These are phyloP conservation scores for Cryomyces antarcticus DNA, from an alignment of 495 filamentous ascomycete species.

Conservation along the genomic window DNA sequence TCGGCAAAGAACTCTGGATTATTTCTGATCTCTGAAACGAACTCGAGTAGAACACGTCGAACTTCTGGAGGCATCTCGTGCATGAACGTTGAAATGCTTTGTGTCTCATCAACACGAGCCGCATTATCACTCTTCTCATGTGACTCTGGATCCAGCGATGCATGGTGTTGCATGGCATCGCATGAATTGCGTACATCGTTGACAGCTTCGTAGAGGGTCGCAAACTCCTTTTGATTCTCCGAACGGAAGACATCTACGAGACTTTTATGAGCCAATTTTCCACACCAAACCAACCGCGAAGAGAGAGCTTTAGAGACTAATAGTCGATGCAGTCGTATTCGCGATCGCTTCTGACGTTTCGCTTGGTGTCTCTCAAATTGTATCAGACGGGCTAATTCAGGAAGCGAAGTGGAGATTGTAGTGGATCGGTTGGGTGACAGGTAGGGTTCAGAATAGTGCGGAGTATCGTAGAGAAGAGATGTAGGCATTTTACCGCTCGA, in stretches of 20 bases:
- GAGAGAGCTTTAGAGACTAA: conserved; percentile 46
- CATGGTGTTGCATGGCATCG: conserved; percentile 46
- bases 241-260: conserved; percentile 75
- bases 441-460: conserved; percentile 19
- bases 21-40: conserved; percentile 63
- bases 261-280: conserved; percentile 57
- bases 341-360: conserved; percentile 44
- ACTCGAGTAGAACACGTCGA: conserved; percentile 53
- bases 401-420: conserved; percentile 36
- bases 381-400: conserved; percentile 51
- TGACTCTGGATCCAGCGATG: conserved; percentile 47
- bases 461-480: conserved; percentile 16
- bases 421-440: conserved; percentile 18
- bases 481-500: too few species aligned
- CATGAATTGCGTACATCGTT: conserved; percentile 78
- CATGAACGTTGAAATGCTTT: conserved; percentile 45
- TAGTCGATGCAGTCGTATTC: conserved; percentile 42
- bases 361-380: conserved; percentile 53
- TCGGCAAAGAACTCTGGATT: conserved; percentile 74
- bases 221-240: conserved; percentile 80
- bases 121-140: conserved; percentile 26
- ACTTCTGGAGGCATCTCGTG: conserved; percentile 58
- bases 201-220: conserved; percentile 66
- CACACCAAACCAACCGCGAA: conserved; percentile 57
- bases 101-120: conserved; percentile 12